These are phyloP conservation scores for Trichocladium antarcticum DNA, from an alignment of 495 filamentous ascomycete species.

Conservation along the genomic window DNA sequence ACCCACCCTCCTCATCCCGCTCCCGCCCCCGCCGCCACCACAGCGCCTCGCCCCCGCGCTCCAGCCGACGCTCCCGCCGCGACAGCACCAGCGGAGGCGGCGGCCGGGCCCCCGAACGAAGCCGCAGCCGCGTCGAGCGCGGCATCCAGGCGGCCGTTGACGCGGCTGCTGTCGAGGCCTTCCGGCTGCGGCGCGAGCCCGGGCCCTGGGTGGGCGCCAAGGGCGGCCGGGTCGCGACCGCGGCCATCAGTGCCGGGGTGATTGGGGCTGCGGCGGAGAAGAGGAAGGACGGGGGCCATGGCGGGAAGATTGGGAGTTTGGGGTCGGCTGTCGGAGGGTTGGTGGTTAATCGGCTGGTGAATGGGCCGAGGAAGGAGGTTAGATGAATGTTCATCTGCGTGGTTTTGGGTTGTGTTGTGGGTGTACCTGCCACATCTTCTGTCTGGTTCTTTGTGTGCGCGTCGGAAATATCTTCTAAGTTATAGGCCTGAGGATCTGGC, in stretches of 20 bases:
- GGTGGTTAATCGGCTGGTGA: constrained; percentile 23
- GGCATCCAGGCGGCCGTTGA: constrained; percentile 27
- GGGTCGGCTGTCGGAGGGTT: constrained; percentile 19
- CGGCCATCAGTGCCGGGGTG: constrained; percentile 34
- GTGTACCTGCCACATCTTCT: too few species aligned
- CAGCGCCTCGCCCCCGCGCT: constrained; percentile 3
- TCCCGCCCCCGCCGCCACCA: constrained; percentile 5
- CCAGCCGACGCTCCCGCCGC: neutral
- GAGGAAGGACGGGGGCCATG: neutral
- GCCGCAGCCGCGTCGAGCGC: constrained; percentile 1
- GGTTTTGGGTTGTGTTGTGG: neutral
- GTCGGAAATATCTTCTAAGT: too few species aligned
- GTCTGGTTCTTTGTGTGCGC: too few species aligned
- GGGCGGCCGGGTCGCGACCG: constrained; percentile 31
- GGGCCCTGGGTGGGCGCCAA: constrained; percentile 33
- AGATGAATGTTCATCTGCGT: too few species aligned
- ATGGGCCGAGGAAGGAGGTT: constrained; percentile 19
- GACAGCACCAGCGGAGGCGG: neutral
- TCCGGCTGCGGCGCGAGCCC: constrained; percentile 34
- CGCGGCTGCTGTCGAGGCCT: constrained; percentile 33
- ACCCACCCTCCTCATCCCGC: neutral
- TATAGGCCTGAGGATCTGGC: too few species aligned
- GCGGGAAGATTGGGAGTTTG: constrained; percentile 11
- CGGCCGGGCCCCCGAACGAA: neutral
- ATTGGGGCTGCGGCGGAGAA: constrained; percentile 27